phyloP scores from a whole-genome alignment of 768 basidiomycete species.

The Cubamyces sp. region DNA sequence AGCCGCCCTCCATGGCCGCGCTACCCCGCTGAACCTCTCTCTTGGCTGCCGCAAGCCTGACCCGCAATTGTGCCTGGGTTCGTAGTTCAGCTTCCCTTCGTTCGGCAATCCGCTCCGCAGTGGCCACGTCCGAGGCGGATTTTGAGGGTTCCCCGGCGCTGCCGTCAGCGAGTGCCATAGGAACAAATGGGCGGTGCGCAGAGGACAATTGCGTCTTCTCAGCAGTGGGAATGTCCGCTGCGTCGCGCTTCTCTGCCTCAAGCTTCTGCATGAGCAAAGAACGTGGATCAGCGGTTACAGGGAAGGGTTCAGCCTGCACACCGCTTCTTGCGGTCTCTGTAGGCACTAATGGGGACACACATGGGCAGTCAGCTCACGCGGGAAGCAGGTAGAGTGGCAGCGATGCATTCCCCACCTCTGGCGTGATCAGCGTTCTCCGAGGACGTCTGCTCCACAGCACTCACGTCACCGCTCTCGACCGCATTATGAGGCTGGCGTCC shows the following conservation, averaged over 20 bases:
- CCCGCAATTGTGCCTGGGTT: conserved; percentile 50
- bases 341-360: conserved; percentile 2
- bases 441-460: conserved; percentile 18
- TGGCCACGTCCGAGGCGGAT: conserved; percentile 9
- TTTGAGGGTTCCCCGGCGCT: conserved; percentile 9
- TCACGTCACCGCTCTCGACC: conserved; percentile 10
- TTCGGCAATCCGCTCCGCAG: conserved; percentile 22
- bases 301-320: background rate
- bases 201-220: conserved; percentile 21
- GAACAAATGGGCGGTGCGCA: conserved; percentile 12
- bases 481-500: conserved; percentile 1
- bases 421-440: conserved; percentile 10
- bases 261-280: conserved; percentile 27
- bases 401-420: conserved; percentile 3
- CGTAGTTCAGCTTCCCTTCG: conserved; percentile 50
- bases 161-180: conserved; percentile 14
- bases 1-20: conserved; percentile 4
- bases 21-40: conserved; percentile 21
- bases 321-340: conserved; percentile 10
- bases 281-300: conserved; percentile 21
- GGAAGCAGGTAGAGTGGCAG: conserved; percentile 9
- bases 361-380: conserved; percentile 9
- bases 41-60: conserved; percentile 52
- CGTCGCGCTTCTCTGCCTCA: conserved; percentile 26
- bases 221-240: conserved; percentile 24